These are phyloP conservation scores for Pestalotiopsis sp. DNA, from an alignment of 2,329 filamentous ascomycete species.

Conservation along the genomic window DNA sequence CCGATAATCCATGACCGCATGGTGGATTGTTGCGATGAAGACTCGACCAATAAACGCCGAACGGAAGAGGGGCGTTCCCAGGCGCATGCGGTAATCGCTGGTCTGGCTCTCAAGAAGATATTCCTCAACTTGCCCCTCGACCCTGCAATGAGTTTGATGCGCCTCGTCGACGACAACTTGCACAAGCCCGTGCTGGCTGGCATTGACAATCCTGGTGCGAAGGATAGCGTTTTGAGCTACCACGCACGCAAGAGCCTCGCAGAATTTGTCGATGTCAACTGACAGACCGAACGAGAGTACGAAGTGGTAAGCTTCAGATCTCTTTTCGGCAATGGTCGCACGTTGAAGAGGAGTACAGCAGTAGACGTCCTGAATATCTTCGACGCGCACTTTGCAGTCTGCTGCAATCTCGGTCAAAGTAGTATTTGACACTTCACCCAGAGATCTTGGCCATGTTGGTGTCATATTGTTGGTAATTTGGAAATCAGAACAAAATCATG, in stretches of 20 bases:
- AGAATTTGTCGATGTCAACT: slow-evolving; percentile 14
- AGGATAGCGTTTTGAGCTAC: slow-evolving; percentile 15
- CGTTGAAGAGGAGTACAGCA: slow-evolving; percentile 16
- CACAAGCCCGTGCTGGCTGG: slow-evolving; percentile 7
- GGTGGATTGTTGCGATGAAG: slow-evolving; percentile 15
- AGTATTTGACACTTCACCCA: neutral
- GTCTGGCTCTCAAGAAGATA: neutral
- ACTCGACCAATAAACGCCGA: slow-evolving; percentile 12
- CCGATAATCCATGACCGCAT: slow-evolving; percentile 14
- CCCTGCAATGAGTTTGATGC: neutral
- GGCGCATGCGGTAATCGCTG: neutral
- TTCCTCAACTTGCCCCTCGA: neutral
- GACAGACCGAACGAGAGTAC: neutral
- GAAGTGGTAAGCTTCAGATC: slow-evolving; percentile 11
- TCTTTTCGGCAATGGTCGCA: slow-evolving; percentile 12
- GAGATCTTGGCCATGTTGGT: neutral
- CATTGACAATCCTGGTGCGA: slow-evolving; percentile 16
- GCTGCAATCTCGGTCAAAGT: slow-evolving; percentile 10
- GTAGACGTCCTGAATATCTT: slow-evolving; percentile 17
- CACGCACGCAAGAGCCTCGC: slow-evolving; percentile 12
- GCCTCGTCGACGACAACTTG: slow-evolving; percentile 13
- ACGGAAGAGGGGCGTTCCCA: slow-evolving; percentile 7
- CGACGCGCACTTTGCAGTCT: slow-evolving; percentile 9
- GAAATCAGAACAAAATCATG: neutral
- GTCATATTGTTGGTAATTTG: neutral